A percentile compares a stretch with the other conserved stretches of the same genome.
Conservation (phyloP, 306 rosid species). For the Sphenostylis stenocarpa region DNA sequence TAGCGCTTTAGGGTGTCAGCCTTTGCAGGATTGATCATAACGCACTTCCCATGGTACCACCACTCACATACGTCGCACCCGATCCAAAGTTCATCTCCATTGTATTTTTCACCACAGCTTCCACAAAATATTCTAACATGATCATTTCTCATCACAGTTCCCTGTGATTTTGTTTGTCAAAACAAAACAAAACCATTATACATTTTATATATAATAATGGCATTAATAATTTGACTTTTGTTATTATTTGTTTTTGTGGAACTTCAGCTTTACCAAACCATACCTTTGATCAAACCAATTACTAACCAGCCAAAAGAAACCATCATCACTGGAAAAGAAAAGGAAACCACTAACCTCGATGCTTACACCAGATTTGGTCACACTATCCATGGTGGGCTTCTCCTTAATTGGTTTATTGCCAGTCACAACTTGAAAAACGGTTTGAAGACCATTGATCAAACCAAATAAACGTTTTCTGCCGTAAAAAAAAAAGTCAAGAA, state of each 20-base stretch:
- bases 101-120: constrained; percentile 82
- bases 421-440: constrained; percentile 86
- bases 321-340: background rate
- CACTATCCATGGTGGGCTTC: constrained; percentile 72
- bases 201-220: background rate
- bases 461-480: constrained; percentile 89
- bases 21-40: constrained; percentile 82
- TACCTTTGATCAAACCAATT: background rate
- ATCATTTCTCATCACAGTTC: constrained; percentile 25
- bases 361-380: constrained; percentile 79
- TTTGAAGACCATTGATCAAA: constrained; percentile 91
- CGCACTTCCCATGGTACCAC: constrained; percentile 90
- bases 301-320: constrained; percentile 1
- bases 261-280: background rate
- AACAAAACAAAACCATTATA: background rate
- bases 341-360: constrained; percentile 59
- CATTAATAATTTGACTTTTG: background rate
- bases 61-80: constrained; percentile 86
- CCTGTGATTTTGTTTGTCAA: background rate
- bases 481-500: constrained; percentile 9
- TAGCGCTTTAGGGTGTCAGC: constrained; percentile 91
- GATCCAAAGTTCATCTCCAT: constrained; percentile 81
- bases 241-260: background rate
- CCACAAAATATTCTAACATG: constrained; percentile 73
- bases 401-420: constrained; percentile 71